Percentiles rank a stretch among this genome's conserved stretches.
Conservation (phyloP, 805 yeast genomes). For the Saccharomycopsis sp. region DNA sequence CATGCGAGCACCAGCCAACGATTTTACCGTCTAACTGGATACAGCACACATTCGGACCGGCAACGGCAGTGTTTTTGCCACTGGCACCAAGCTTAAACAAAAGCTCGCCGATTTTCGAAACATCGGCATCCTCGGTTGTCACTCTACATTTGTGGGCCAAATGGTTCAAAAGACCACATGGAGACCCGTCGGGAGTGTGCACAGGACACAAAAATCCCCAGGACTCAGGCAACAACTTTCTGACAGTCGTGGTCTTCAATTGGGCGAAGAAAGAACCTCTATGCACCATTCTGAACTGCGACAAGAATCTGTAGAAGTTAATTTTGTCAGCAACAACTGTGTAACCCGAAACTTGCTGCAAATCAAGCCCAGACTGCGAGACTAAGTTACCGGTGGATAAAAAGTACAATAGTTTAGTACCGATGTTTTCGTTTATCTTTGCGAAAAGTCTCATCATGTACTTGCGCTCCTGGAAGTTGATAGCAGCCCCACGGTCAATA, state of each 20-base stretch:
- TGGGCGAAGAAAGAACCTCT: constrained; percentile 99
- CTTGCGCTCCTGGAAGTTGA: constrained; percentile 76
- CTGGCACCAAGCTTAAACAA: constrained; percentile 72
- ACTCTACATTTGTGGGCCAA: constrained; percentile 91
- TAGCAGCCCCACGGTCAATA: constrained; percentile 69
- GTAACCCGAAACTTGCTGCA: constrained; percentile 96
- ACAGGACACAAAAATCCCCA: constrained; percentile 99
- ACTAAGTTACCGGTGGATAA: constrained; percentile 95
- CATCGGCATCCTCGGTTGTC: constrained; percentile 71
- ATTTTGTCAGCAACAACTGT: constrained; percentile 98
- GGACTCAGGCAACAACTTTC: constrained; percentile 93
- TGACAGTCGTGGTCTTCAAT: constrained; percentile 92
- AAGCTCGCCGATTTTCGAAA: constrained; percentile 58
- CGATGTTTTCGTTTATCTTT: constrained; percentile 87
- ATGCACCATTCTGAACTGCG: constrained; percentile 99
- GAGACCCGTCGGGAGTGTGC: constrained; percentile 99
- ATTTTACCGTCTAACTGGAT: constrained; percentile 91
- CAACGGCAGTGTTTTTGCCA: constrained; percentile 71
- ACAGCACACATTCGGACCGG: constrained; percentile 84
- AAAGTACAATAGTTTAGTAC: constrained; percentile 89
- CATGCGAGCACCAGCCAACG: constrained; percentile 91
- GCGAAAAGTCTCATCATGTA: constrained; percentile 74
- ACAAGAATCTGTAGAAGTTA: constrained; percentile 90
- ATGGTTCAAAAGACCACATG: constrained; percentile 96
- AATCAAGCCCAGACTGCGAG: constrained; percentile 93